Percentiles rank a stretch among this genome's conserved stretches.
Evolutionary conservation across 345 rosid genomes (phyloP).

Genomic region (Melaleuca alternifolia): DNA sequence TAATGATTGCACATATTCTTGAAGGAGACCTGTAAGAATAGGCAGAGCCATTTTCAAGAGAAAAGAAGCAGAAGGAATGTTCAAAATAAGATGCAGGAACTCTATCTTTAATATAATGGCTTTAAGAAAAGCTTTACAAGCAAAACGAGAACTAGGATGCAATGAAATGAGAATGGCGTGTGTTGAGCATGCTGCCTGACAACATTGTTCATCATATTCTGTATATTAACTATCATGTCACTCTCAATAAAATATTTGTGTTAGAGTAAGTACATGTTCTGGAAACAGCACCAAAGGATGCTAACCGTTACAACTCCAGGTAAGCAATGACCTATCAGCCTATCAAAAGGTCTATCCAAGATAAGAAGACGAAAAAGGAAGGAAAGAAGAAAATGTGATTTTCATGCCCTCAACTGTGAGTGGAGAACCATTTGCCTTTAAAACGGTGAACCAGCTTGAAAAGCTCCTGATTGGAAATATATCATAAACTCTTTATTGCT

Average conservation of each 20-base stretch:
- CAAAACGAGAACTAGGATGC: background rate
- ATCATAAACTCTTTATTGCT: background rate
- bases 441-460: background rate
- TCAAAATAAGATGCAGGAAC: slow-evolving; percentile 4
- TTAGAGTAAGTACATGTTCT: background rate
- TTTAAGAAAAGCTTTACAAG: slow-evolving; percentile 3
- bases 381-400: background rate
- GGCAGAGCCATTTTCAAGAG: slow-evolving; percentile 30
- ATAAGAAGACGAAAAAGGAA: background rate
- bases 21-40: slow-evolving; percentile 29
- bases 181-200: background rate
- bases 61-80: background rate
- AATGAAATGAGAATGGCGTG: background rate
- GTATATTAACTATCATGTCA: background rate
- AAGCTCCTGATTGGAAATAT: background rate
- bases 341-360: background rate
- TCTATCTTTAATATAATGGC: slow-evolving; percentile 5
- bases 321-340: background rate
- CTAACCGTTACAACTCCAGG: background rate
- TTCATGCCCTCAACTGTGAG: background rate
- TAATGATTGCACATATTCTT: slow-evolving; percentile 30
- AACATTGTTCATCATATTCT: background rate
- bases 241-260: background rate
- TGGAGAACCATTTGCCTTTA: background rate
- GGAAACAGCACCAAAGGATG: background rate